Evolutionary conservation across 2,329 filamentous ascomycete species (phyloP).

Genomic region (Fusarium musae): DNA sequence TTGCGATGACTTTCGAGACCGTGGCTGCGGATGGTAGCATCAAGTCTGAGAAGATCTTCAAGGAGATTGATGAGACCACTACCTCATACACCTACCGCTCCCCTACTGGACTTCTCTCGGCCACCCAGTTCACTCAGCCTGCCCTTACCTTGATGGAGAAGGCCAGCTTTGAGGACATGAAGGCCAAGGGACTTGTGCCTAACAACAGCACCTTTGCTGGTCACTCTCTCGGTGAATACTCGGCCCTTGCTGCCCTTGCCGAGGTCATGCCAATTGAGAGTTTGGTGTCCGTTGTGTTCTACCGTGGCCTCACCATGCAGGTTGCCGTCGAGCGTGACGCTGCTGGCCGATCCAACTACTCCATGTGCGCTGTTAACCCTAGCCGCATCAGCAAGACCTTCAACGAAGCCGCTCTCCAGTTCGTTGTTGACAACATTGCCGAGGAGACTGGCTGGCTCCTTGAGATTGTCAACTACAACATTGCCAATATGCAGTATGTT

Average conservation of each 20-base stretch:
- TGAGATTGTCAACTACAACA: conserved; percentile 98
- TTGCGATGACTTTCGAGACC: conserved; percentile 99
- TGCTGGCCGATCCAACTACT: conserved; percentile 94
- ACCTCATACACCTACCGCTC: conserved; percentile 97
- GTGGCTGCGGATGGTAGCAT: conserved; percentile 89
- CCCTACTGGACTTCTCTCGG: conserved; percentile 91
- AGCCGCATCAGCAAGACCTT: conserved; percentile 98
- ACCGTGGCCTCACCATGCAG: conserved; percentile 98
- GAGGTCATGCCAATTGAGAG: conserved; percentile 99
- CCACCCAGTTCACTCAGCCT: conserved; percentile 98
- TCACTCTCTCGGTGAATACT: conserved; percentile 98
- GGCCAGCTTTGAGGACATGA: conserved; percentile 99
- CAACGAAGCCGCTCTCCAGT: conserved; percentile 96
- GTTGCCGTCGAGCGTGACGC: conserved; percentile 97
- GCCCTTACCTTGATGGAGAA: conserved; percentile 99
- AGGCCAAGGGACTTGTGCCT: conserved; percentile 93
- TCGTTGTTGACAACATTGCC: conserved; percentile 94
- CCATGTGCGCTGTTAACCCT: conserved; percentile 99
- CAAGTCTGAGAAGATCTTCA: conserved; percentile 99
- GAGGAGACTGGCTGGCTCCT: conserved; percentile 95
- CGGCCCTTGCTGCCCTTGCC: conserved; percentile 91
- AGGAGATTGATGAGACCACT: conserved; percentile 92
- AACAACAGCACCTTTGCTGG: conserved; percentile 97
- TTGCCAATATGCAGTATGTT: conserved; percentile 80
- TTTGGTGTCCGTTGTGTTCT: conserved; percentile 98